Base-by-base conservation (phyloP, 345 rosid genomes). In the Citropsis articulata region DNA sequence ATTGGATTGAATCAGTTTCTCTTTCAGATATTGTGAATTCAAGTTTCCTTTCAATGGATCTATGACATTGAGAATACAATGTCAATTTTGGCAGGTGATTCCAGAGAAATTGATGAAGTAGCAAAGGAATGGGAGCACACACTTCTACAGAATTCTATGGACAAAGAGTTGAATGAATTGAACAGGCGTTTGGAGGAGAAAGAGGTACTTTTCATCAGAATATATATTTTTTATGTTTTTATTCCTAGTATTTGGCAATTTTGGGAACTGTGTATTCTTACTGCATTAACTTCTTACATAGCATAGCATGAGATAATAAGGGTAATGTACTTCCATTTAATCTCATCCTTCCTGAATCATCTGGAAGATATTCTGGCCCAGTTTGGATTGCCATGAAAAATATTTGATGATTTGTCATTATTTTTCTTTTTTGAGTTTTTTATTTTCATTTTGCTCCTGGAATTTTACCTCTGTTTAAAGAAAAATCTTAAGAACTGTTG, bases 111-210 rank as follows among this genome's bases (percentile, higher is more conserved):
- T 75, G 98, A 94, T 38, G 98, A 96, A 87, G 94, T 87, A 72
- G 91, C 94, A 25, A 96, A 94, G 80, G 98, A 94, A 82, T 94
- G 99, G 98, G 99, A 96, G 87, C 98, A 96, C 81, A 87, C 93
- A n/a, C 90, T 94, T 72, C 80, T 92, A 81, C 98, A 93, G 81
- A 94, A 90, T 84, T 91, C 94, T 31, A 84, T 96, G 97, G 98
- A 96, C 85, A 90, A 92, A 81, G 98, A 96, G 88, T 84, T 96
- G 85, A 90, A 91, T 75, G 98, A 96, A 79, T 81, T 96, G 77
- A 94, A 96, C 80, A 86, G 88, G 66, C 95, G 94, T 62, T 81
- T 96, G 73, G 98, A 96, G 85, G 95, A 94, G 85, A 96, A 96
- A 83, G 99, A 96, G 99, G 99, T 96, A 69, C n/a, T 68, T 83